These are phyloP conservation scores for Aspergillus novoparasiticus DNA, from an alignment of 2,329 filamentous ascomycete species.

Conservation along the genomic window DNA sequence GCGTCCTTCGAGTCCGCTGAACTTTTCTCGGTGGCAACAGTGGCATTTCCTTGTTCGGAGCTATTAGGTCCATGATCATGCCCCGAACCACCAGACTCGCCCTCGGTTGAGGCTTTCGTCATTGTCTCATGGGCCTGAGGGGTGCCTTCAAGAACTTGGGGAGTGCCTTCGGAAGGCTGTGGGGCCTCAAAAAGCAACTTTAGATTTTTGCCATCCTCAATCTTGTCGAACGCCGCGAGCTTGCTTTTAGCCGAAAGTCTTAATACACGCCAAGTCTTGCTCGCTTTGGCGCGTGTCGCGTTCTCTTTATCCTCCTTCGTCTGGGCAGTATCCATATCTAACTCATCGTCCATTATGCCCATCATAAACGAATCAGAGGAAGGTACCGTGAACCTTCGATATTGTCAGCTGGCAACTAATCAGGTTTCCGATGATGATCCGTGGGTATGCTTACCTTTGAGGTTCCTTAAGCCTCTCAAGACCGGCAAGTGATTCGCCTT, in stretches of 20 bases:
- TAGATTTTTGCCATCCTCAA: conserved; percentile 77
- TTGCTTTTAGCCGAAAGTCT: conserved; percentile 75
- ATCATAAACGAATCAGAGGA: conserved; percentile 69
- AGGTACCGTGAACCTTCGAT: conserved; percentile 65
- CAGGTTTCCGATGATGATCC: neutral
- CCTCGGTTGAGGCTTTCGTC: conserved; percentile 19
- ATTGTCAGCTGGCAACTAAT: conserved; percentile 16
- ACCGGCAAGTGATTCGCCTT: conserved; percentile 62
- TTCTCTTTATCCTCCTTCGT: conserved; percentile 62
- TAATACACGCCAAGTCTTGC: conserved; percentile 87
- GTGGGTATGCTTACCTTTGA: conserved; percentile 48
- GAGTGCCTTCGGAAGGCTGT: conserved; percentile 20
- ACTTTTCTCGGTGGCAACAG: conserved; percentile 12
- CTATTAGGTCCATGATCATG: conserved; percentile 9
- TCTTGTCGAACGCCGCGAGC: conserved; percentile 79
- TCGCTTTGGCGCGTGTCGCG: conserved; percentile 73
- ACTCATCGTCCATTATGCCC: conserved; percentile 75
- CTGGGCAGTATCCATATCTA: conserved; percentile 82
- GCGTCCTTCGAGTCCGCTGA: conserved; percentile 14
- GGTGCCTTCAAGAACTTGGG: conserved; percentile 22
- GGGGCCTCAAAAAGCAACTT: conserved; percentile 50
- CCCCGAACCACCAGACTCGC: conserved; percentile 11
- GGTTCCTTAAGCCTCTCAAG: conserved; percentile 70
- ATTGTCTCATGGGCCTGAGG: conserved; percentile 25
- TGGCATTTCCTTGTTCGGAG: conserved; percentile 10